These are phyloP conservation scores for Takakia lepidozioides DNA, from an alignment of 225 moss, liverwort and hornwort species.

Conservation along the genomic window DNA sequence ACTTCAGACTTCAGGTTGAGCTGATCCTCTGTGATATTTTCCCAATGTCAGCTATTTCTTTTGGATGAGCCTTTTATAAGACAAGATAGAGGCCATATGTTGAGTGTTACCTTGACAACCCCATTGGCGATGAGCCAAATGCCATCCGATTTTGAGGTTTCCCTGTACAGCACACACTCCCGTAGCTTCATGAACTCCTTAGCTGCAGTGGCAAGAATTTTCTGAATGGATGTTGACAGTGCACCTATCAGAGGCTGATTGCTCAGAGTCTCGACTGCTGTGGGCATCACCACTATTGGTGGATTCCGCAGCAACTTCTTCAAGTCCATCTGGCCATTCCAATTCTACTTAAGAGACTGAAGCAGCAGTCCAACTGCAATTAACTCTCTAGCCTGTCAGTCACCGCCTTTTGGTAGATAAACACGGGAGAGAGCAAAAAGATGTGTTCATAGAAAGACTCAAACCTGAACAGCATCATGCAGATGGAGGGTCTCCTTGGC, in stretches of 20 bases:
- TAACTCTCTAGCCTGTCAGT: no score
- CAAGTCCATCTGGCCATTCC: conserved; percentile 57
- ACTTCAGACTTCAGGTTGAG: no score
- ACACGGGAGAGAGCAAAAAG: neutral
- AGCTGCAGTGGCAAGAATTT: conserved; percentile 22
- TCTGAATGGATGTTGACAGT: conserved; percentile 37
- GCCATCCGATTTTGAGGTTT: conserved; percentile 47
- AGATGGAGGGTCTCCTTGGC: conserved; percentile 66
- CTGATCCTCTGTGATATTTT: no score
- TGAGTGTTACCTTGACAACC: conserved; percentile 77
- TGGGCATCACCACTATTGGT: conserved; percentile 62
- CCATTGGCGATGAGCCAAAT: conserved; percentile 89
- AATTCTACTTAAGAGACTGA: neutral
- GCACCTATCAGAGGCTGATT: conserved; percentile 86
- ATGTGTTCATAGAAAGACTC: no score
- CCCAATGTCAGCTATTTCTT: no score
- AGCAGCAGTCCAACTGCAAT: no score
- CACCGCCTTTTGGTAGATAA: no score
- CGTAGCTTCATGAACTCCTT: conserved; percentile 65
- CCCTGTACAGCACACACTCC: conserved; percentile 41
- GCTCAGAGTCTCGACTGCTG: conserved; percentile 32
- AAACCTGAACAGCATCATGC: conserved; percentile 88
- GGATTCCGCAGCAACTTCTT: conserved; percentile 78
- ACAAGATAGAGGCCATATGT: no score
- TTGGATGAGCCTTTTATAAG: no score